Percentiles rank a stretch among this genome's conserved stretches.
These are phyloP conservation scores for Debaryomyces nepalensis DNA, from an alignment of 1,139 yeast species.

Conservation along the genomic window DNA sequence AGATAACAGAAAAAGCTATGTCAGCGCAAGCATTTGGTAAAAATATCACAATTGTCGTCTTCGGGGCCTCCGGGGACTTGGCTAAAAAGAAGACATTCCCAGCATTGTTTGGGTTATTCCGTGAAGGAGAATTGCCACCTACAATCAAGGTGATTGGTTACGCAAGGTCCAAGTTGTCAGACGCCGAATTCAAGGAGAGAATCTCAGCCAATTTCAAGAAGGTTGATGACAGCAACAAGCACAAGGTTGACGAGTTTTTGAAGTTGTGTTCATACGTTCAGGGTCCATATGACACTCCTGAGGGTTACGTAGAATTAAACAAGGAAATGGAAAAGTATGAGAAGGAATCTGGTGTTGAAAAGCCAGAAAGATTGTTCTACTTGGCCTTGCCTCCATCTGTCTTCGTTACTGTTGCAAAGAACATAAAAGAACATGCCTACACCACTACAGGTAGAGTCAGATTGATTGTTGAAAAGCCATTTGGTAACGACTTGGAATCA, in stretches of 20 bases:
- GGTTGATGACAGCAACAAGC: constrained; percentile 49
- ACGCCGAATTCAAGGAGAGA: constrained; percentile 69
- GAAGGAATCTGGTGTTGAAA: constrained; percentile 41
- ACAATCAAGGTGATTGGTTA: constrained; percentile 82
- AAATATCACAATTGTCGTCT: constrained; percentile 76
- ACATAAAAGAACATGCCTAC: constrained; percentile 72
- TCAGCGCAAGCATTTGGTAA: constrained; percentile 50
- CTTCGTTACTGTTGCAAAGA: constrained; percentile 76
- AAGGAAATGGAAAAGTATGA: constrained; percentile 64
- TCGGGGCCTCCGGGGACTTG: constrained; percentile 93
- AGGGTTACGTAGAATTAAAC: constrained; percentile 67
- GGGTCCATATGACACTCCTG: constrained; percentile 81
- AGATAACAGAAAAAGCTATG: constrained; percentile 13
- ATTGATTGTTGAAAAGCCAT: constrained; percentile 94
- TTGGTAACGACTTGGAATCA: constrained; percentile 86
- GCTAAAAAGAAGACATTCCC: constrained; percentile 96
- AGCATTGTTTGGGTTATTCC: constrained; percentile 69
- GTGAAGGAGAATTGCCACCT: constrained; percentile 79
- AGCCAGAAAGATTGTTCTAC: constrained; percentile 80
- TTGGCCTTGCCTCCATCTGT: constrained; percentile 95
- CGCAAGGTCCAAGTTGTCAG: constrained; percentile 78
- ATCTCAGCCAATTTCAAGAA: constrained; percentile 67
- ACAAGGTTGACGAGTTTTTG: constrained; percentile 66
- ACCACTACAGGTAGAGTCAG: constrained; percentile 73
- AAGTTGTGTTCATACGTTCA: constrained; percentile 65